Base-by-base conservation (phyloP, 495 filamentous ascomycete species). In the Polyplosphaeria fusca region DNA sequence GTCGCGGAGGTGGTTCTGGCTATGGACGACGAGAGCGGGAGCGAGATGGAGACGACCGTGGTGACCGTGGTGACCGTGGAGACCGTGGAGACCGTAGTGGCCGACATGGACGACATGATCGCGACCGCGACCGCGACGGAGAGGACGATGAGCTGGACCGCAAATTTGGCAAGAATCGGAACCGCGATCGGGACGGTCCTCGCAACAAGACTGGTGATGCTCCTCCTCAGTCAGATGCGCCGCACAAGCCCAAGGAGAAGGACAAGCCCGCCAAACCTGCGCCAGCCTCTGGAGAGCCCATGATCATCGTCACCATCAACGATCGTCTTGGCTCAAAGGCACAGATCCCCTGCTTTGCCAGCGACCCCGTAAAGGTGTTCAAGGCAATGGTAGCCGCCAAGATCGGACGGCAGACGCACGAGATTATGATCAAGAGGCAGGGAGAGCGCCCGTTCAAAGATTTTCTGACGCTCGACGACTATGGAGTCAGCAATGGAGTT, bases 381-480 rank as follows among this genome's bases (percentile, higher is more conserved):
- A 96, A 96, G 71, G 84, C 87, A 38, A 83, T 89, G 76, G 89
- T 96, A 19, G 90, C 91, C 2, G 87, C 87, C 48, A 78, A 82
- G 32, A 91, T 96, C 56, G 91, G 91, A 2, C 82, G 91, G 25
- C 83, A 91, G 63, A 86, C 89, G 41, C 87, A 93, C 65, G 89
- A 95, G 73, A 95, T 96, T 53, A 74, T 95, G 67, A 71, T 96
- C 52, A 95, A 94, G 78, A 76, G 91, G 62, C 91, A 96, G 73
- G 88, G 90, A 7, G 88, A 95, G 74, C 69, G 90, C 56, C 91
- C 91, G 18, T 95, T 96, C 68, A 94, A 94, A 76, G 91, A 95
- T 67, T 77, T 83, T 47, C 77, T 96, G 47, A 91, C 84, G 40
- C 71, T 95, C 61, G 87, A 84, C 64, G 91, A 95, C 75, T 96